These are phyloP conservation scores for Magnaporthiopsis poae DNA, from an alignment of 2,329 filamentous ascomycete genomes.

Conservation along the genomic window DNA sequence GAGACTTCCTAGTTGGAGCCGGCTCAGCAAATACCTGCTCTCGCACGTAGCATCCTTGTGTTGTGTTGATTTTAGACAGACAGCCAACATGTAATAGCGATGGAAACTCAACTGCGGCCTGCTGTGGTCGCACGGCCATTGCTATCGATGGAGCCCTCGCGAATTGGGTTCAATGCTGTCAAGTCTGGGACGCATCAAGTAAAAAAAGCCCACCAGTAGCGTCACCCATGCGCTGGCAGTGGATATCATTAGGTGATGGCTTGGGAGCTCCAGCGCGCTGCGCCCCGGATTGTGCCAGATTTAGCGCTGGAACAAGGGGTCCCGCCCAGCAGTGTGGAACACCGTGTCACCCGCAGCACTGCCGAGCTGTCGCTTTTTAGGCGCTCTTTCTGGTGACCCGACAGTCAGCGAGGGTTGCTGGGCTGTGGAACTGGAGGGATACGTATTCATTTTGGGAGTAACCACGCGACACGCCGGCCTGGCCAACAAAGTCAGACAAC, in stretches of 20 bases:
- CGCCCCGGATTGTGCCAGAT: background rate
- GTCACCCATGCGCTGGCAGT: background rate
- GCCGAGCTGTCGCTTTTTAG: background rate
- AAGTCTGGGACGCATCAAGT: background rate
- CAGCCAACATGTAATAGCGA: too few relatives aligned
- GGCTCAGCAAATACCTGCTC: background rate
- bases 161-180: background rate
- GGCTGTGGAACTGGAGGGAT: background rate
- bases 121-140: background rate
- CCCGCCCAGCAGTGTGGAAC: background rate
- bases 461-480: background rate
- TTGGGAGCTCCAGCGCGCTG: background rate
- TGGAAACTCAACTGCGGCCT: background rate
- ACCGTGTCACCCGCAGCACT: background rate
- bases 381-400: too few relatives aligned
- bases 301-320: background rate
- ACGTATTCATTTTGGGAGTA: constrained; percentile 5
- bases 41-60: background rate
- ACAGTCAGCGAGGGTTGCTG: background rate
- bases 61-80: background rate
- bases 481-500: background rate
- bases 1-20: background rate
- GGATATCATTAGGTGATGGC: background rate
- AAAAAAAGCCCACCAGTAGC: background rate
- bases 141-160: background rate